Evolutionary conservation across 495 filamentous ascomycete species (phyloP).

Genomic region (Trichoderma gamsii): DNA sequence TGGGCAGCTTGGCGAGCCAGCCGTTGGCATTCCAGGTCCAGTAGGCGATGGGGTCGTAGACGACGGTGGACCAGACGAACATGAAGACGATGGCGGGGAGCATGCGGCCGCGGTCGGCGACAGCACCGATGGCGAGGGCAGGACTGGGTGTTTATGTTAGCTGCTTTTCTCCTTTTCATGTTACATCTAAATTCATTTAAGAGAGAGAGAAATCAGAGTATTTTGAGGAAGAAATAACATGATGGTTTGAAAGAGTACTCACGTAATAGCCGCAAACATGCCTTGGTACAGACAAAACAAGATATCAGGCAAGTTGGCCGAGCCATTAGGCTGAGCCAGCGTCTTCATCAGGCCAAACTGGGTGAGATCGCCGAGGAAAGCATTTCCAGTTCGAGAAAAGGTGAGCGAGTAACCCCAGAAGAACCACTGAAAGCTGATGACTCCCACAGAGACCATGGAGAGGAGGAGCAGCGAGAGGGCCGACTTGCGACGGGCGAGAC

Average conservation of each 20-base stretch:
- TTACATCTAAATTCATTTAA: neutral
- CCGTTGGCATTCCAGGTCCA: slow-evolving; percentile 86
- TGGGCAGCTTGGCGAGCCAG: slow-evolving; percentile 68
- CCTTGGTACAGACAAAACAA: slow-evolving; percentile 79
- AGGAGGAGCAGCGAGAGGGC: slow-evolving; percentile 91
- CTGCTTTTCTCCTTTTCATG: neutral
- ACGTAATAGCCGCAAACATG: slow-evolving; percentile 80
- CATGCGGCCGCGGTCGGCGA: slow-evolving; percentile 76
- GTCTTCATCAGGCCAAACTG: slow-evolving; percentile 76
- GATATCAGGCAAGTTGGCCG: slow-evolving; percentile 71
- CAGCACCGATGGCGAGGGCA: slow-evolving; percentile 70
- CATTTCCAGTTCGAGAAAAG: slow-evolving; percentile 77
- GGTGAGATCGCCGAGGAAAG: slow-evolving; percentile 73
- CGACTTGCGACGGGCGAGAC: slow-evolving; percentile 86
- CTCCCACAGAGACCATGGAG: slow-evolving; percentile 75
- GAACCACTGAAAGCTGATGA: slow-evolving; percentile 93
- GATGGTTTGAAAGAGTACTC: slow-evolving; percentile 31
- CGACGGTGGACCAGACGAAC: slow-evolving; percentile 80
- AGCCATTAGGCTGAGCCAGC: slow-evolving; percentile 68
- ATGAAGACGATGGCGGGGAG: slow-evolving; percentile 81
- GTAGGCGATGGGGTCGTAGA: slow-evolving; percentile 81
- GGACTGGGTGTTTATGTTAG: slow-evolving; percentile 41
- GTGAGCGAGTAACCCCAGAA: slow-evolving; percentile 95
- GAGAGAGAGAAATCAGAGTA: neutral
- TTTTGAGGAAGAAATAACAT: neutral